These are phyloP conservation scores for Lanmaoa rubissima DNA, from an alignment of 768 basidiomycete species.

Conservation along the genomic window DNA sequence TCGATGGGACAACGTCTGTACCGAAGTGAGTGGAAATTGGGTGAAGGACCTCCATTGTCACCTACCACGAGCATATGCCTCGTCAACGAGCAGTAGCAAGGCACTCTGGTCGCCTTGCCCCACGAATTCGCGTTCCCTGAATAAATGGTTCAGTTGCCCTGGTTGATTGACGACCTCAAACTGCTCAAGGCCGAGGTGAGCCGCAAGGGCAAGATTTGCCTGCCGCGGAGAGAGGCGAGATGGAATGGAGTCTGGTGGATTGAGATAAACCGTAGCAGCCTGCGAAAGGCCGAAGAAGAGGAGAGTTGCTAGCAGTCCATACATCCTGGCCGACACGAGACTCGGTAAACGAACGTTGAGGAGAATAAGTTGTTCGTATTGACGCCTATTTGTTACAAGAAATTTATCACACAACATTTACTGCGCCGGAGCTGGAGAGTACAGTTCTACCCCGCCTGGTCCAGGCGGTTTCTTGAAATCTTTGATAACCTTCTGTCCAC, in stretches of 20 bases:
- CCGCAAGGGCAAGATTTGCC: slow-evolving; percentile 59
- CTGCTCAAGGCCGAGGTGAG: slow-evolving; percentile 68
- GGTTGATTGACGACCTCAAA: slow-evolving; percentile 50
- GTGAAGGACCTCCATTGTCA: background rate
- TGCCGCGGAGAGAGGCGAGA: slow-evolving; percentile 47
- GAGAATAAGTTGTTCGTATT: slow-evolving; percentile 9
- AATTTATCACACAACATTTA: background rate
- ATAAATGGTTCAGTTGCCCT: slow-evolving; percentile 17
- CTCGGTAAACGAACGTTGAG: background rate
- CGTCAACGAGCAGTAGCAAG: slow-evolving; percentile 56
- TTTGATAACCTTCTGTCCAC: slow-evolving; percentile 44
- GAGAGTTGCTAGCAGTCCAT: slow-evolving; percentile 22
- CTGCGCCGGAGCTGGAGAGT: slow-evolving; percentile 30
- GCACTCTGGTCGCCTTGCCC: slow-evolving; percentile 51
- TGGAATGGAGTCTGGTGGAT: slow-evolving; percentile 41
- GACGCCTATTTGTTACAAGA: slow-evolving; percentile 19
- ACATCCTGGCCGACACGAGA: slow-evolving; percentile 11
- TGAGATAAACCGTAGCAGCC: slow-evolving; percentile 61
- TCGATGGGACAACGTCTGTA: slow-evolving; percentile 57
- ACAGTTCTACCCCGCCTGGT: slow-evolving; percentile 28
- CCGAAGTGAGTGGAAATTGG: background rate
- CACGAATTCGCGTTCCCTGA: slow-evolving; percentile 49
- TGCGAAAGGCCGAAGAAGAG: slow-evolving; percentile 37
- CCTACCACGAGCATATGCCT: slow-evolving; percentile 55
- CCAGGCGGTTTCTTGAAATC: slow-evolving; percentile 34